These are phyloP conservation scores for Wickerhamomyces sp. DNA, from an alignment of 1,139 yeast species.

Conservation along the genomic window DNA sequence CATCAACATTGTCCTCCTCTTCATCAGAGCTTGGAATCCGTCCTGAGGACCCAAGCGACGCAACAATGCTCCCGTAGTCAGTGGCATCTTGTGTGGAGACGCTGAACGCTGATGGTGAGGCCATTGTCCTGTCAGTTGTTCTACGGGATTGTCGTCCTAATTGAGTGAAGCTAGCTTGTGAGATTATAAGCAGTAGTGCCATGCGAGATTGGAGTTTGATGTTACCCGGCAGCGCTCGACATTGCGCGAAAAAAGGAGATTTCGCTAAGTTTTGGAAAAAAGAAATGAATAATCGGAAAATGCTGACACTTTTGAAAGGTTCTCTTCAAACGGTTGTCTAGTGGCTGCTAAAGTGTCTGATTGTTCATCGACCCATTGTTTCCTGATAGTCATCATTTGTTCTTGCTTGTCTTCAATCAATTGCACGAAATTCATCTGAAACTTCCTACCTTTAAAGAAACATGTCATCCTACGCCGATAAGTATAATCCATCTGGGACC, in stretches of 20 bases:
- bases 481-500: conserved; percentile 17
- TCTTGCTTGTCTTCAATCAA: no score
- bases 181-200: background rate
- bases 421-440: no score
- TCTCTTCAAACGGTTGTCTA: no score
- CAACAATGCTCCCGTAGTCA: background rate
- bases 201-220: no score
- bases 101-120: background rate
- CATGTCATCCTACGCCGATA: conserved; percentile 16
- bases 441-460: background rate
- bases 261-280: background rate
- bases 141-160: background rate
- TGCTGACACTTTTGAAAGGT: no score
- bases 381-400: no score
- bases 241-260: conserved; percentile 5
- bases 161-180: background rate
- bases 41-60: background rate
- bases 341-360: no score
- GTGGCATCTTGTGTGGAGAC: background rate
- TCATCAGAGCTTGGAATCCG: background rate
- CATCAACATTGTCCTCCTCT: background rate
- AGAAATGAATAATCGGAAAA: background rate
- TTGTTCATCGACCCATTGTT: no score
- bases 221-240: no score
- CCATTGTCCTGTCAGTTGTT: background rate